These are phyloP conservation scores for Aciculosporium take DNA, from an alignment of 2,329 filamentous ascomycete species.

Conservation along the genomic window DNA sequence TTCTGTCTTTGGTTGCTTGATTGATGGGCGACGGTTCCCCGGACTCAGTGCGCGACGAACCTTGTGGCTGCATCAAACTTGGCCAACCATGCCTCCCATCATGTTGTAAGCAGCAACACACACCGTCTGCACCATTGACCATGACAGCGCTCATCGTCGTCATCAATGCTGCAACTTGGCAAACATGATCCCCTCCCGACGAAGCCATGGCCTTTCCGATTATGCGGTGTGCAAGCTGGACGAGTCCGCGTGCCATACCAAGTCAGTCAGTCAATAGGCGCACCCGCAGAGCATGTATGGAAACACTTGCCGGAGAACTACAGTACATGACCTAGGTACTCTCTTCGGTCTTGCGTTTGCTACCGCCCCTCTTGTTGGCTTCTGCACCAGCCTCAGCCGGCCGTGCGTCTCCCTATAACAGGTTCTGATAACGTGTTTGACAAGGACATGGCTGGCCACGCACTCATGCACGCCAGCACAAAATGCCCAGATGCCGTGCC, in stretches of 20 bases:
- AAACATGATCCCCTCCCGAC: background rate
- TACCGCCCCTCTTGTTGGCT: no score
- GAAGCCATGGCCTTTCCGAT: background rate
- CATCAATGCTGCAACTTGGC: background rate
- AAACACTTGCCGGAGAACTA: no score
- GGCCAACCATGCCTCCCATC: background rate
- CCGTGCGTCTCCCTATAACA: no score
- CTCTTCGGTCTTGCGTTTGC: background rate
- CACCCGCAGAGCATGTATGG: background rate
- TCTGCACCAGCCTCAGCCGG: no score
- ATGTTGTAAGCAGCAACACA: background rate
- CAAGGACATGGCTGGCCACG: constrained; percentile 18
- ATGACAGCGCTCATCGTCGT: background rate
- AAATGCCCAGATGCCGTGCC: constrained; percentile 4
- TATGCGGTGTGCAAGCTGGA: constrained; percentile 5
- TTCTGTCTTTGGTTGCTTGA: background rate
- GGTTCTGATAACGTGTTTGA: constrained; percentile 7
- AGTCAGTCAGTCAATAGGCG: background rate
- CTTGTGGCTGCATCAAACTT: background rate
- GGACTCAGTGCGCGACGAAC: background rate
- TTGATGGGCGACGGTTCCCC: background rate
- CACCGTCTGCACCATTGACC: background rate
- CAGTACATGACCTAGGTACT: no score
- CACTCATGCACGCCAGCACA: constrained; percentile 16
- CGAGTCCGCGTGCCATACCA: constrained; percentile 1